Percentiles rank a stretch among this genome's conserved stretches.
phyloP scores from a whole-genome alignment of 495 filamentous ascomycete genomes.

The Aspergillus haitiensis region DNA sequence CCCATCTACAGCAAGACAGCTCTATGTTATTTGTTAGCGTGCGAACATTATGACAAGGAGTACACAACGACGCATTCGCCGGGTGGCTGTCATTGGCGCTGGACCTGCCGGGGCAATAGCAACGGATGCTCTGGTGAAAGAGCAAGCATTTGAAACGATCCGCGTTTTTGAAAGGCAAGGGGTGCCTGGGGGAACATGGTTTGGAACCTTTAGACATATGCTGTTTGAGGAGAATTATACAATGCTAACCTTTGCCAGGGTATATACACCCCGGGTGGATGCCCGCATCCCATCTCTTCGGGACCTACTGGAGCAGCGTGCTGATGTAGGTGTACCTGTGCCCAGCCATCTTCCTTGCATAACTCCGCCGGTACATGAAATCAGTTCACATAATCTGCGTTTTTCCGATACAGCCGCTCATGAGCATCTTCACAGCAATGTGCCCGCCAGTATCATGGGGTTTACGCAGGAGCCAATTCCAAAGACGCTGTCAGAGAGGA shows the following conservation, averaged over 20 bases:
- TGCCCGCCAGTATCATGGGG: slow-evolving; percentile 42
- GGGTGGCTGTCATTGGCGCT: slow-evolving; percentile 59
- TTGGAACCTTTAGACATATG: slow-evolving; percentile 13
- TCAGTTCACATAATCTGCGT: too few species aligned
- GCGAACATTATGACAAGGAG: too few species aligned
- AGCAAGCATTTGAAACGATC: slow-evolving; percentile 55
- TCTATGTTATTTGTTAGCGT: too few species aligned
- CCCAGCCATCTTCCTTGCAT: slow-evolving; percentile 46
- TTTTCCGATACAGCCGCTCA: too few species aligned
- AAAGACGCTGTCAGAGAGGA: slow-evolving; percentile 34
- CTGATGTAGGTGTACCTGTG: too few species aligned
- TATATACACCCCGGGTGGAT: slow-evolving; percentile 18
- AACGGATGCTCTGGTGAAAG: slow-evolving; percentile 56
- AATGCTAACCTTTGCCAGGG: slow-evolving; percentile 26
- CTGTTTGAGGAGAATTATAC: too few species aligned
- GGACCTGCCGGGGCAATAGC: slow-evolving; percentile 61
- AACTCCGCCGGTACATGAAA: slow-evolving; percentile 42
- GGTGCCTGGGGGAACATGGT: slow-evolving; percentile 60
- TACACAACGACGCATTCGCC: neutral
- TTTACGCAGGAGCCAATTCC: slow-evolving; percentile 44
- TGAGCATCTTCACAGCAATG: slow-evolving; percentile 38
- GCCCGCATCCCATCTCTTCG: too few species aligned
- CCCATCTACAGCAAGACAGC: too few species aligned
- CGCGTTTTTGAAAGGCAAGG: slow-evolving; percentile 62
- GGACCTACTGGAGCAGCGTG: too few species aligned